Base-by-base conservation (phyloP, 2,329 filamentous ascomycete species). In the Aulographum hederae region DNA sequence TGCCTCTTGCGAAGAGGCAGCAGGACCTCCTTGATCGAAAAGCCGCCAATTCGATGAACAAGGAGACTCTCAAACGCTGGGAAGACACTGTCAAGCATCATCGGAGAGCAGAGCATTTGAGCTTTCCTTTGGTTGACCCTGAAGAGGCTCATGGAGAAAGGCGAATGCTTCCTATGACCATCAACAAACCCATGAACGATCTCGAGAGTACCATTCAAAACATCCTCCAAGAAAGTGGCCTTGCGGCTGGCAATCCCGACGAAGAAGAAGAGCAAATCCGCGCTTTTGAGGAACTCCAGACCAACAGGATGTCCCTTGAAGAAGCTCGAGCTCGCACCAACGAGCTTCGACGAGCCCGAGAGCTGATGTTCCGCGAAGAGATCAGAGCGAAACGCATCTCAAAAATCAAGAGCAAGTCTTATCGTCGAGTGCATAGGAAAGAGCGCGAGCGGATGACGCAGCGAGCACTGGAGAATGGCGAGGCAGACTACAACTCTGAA, bases 341-440 rank as follows among this genome's bases (percentile, higher is more conserved):
- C 30, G 73, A 85, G 46, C 67, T 86, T 34, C 74, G 89, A 10
- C 74, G 73, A 50, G 73, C 80, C 39, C 68, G 89, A 41, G 86
- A 95, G 45, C 58, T 93, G 5, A 67, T 86, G 40, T 93, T 91
- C 44, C 69, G 85, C 8, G 86, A 95, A 54, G 78, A 91, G 46
- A 75, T 84, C 27, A 77, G 84, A 34, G 71, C 84, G 5, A 91
- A 85, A 56, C 76, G 89, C 16, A 82, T 98, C 56, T 93, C 94
- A 60, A 95, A 95, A 62, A 98, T 98, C 59, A 98, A 98, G 65
- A 91, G 80, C 50, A 98, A 94, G 53, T 71, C 84, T 1, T 98
- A 92, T 50, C 79, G 86, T 34, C 76, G 85, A 28, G 77, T 95
- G 11, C 86, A 95, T 54, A 73, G 86, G 23, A 93, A 78, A 48